Evolutionary conservation across 202 grass and related monocot genomes (phyloP), one percentile per base, ranked within the genome.

Genomic region (Saccharum hybrid): DNA sequence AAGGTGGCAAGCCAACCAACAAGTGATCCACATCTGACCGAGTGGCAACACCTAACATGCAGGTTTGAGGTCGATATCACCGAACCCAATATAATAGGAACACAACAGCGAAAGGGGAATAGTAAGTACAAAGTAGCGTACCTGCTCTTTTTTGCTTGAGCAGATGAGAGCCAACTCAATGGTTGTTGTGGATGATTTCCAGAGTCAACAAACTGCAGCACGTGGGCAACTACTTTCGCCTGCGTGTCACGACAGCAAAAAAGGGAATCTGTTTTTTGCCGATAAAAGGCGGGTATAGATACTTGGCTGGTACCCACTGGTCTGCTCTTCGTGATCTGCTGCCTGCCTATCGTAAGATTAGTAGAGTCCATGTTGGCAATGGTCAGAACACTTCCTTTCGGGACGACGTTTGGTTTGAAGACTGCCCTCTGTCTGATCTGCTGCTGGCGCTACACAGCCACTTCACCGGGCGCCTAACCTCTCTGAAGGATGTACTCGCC

Each of bases 1-100:
- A 86, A 37, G 51, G 74, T 86, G 79, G 83, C 63, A 69, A 78
- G 49, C 79, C 51, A 86, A 79, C 83, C 10, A 83, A 81, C 49
- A 79, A 70, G 69, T 30, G 51, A 79, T 83, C 75, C 34, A 86
- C 62, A 79, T 83, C 74, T 83, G 68, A 79, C 59, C n/a, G 48
- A 1, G 19, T 1, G 9, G n/a, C 8, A 49, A 67, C 60, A 51
- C 68, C 74, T 78, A 89, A 78, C 78, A 33, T 33, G 31, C 31
- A 41, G 75, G 23, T 45, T 79, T 79, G 74, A 83, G 19, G 51
- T 69, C 63, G 57, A 52, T 69, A 75, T 43, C 79, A 79, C 74
- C 4, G 23, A 74, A 75, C 2, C 7, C 42, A 68, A 86, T 86
- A 83, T 63, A 86, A 68, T 54, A 79, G 7, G 11, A 45, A 39